phyloP scores from a whole-genome alignment of 2,329 filamentous ascomycete genomes.

The Trichophyton verrucosum region DNA sequence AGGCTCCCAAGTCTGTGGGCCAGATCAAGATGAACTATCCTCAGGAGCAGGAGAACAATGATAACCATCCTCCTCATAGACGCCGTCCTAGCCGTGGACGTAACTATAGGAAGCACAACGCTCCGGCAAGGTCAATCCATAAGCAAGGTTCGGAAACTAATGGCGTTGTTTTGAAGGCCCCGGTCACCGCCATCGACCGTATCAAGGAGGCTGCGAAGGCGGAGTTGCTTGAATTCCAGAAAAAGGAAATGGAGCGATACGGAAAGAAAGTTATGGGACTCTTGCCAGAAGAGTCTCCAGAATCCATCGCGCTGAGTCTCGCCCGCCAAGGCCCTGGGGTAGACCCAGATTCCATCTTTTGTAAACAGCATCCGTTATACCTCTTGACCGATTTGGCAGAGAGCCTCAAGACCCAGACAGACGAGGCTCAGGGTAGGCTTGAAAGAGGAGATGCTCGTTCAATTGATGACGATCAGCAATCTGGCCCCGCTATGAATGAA shows the following conservation, averaged over 20 bases:
- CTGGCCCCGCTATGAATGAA: not conserved
- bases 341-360: slow-evolving; percentile 14
- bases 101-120: not conserved
- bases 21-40: not conserved
- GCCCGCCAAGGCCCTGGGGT: slow-evolving; percentile 20
- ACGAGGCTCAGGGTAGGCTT: not conserved
- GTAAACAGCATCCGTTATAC: not conserved
- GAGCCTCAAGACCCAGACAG: not conserved
- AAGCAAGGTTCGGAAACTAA: not conserved
- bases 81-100: not conserved
- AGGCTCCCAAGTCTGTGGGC: not conserved
- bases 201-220: slow-evolving; percentile 8
- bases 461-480: not conserved
- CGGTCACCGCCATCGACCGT: not conserved
- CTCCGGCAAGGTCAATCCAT: not conserved
- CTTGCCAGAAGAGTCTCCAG: not conserved
- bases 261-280: slow-evolving; percentile 3
- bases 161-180: not conserved
- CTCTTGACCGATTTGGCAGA: not conserved
- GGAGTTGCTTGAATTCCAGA: slow-evolving; percentile 16
- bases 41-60: not conserved
- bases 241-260: slow-evolving; percentile 5
- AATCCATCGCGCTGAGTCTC: slow-evolving; percentile 1
- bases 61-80: not conserved
- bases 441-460: not conserved